Evolutionary conservation across 164 flowering plant species (phyloP).

Genomic region (Aristolochia fimbriata): DNA sequence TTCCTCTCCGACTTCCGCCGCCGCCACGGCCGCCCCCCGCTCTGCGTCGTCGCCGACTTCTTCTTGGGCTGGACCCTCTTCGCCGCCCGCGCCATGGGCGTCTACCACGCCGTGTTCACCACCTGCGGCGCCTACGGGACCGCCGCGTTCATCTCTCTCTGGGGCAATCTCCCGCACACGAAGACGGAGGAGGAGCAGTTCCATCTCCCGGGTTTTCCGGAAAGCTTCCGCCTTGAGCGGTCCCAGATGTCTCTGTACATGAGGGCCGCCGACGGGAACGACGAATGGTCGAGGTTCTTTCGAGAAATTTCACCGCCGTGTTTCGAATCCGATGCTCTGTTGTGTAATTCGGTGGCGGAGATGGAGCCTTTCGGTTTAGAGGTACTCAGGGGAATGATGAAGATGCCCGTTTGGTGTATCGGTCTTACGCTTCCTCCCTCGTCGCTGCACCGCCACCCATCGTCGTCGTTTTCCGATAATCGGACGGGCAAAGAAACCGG

Average conservation of each 20-base stretch:
- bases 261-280: constrained; percentile 1
- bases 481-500: background rate
- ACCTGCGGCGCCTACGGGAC: constrained; percentile 6
- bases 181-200: constrained; percentile 7
- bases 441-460: background rate
- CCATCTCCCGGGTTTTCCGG: constrained; percentile 4
- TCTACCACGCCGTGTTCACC: constrained; percentile 4
- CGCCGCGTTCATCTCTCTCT: background rate
- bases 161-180: constrained; percentile 11
- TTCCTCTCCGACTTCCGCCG: background rate
- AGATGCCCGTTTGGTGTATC: constrained; percentile 25
- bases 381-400: constrained; percentile 22
- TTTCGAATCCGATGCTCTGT: background rate
- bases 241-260: constrained; percentile 2
- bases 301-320: too few relatives aligned
- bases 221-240: constrained; percentile 3
- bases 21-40: background rate
- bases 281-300: constrained; percentile 4
- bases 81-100: constrained; percentile 1
- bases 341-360: constrained; percentile 34
- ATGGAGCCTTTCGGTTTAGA: constrained; percentile 32
- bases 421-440: constrained; percentile 7
- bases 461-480: background rate
- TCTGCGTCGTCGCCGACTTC: constrained; percentile 12
- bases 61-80: constrained; percentile 9